phyloP scores from a whole-genome alignment of 176 grass and related monocot species.

The maize (Zea mays) region Zm-B73-REFERENCE-NAM-5.0 NC_050104.1:118850501-118851000 shows the following conservation, averaged over 20 bases:
- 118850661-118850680: conserved; percentile 90
- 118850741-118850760: conserved; percentile 9
- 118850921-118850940: conserved; percentile 41
- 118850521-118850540: conserved; percentile 96
- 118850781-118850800: conserved; percentile 2
- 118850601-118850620: conserved; percentile 84
- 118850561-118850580: conserved; percentile 73
- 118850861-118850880: conserved; percentile 63
- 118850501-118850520: conserved; percentile 63
- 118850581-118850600: conserved; percentile 73
- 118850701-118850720: conserved; percentile 62
- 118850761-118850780: not conserved
- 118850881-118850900: conserved; percentile 41
- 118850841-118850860: conserved; percentile 73
- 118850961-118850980: conserved; percentile 45
- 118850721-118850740: conserved; percentile 18
- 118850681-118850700: conserved; percentile 68
- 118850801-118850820: conserved; percentile 44
- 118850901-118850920: conserved; percentile 42
- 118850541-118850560: conserved; percentile 93
- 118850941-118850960: conserved; percentile 55
- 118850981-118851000: conserved; percentile 46
- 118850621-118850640: conserved; percentile 95
- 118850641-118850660: conserved; percentile 82
- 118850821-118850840: conserved; percentile 73